Conservation (phyloP, 371 early-diverging fungal species). For the Mucor mucedo region DNA sequence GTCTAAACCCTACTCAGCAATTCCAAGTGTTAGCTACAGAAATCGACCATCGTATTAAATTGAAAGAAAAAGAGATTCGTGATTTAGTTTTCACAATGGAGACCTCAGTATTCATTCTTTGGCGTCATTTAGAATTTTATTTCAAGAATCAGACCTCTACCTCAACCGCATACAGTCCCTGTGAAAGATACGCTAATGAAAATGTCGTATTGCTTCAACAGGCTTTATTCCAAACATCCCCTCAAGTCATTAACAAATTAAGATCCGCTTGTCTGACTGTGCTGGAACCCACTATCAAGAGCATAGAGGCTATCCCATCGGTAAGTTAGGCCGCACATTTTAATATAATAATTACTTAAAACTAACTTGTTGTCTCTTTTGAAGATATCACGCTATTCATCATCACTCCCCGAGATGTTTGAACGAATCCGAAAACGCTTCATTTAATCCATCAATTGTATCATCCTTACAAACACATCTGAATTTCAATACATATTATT, state of each 20-base stretch:
- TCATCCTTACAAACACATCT: too few species aligned
- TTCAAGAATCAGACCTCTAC: conserved; percentile 16
- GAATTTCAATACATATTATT: too few species aligned
- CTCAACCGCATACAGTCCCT: conserved; percentile 26
- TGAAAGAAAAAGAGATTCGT: conserved; percentile 30
- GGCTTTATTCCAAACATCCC: conserved; percentile 36
- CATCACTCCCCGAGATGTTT: too few species aligned
- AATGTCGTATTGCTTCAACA: conserved; percentile 27
- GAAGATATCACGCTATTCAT: too few species aligned
- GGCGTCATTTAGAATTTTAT: conserved; percentile 47
- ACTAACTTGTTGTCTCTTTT: too few species aligned
- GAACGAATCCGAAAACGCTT: too few species aligned
- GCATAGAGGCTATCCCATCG: too few species aligned
- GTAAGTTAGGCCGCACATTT: too few species aligned
- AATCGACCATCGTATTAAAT: conserved; percentile 20
- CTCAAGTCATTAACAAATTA: background rate
- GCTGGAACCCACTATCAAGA: too few species aligned
- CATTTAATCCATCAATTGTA: too few species aligned
- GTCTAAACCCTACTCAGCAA: conserved; percentile 38
- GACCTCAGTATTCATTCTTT: conserved; percentile 32
- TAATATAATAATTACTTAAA: too few species aligned
- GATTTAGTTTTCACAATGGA: conserved; percentile 35
- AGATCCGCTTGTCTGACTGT: too few species aligned
- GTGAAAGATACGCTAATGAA: conserved; percentile 26
- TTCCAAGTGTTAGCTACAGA: conserved; percentile 34